Conservation (phyloP, 1,284 basidiomycete genomes). For the Bjerkandera adusta region DNA sequence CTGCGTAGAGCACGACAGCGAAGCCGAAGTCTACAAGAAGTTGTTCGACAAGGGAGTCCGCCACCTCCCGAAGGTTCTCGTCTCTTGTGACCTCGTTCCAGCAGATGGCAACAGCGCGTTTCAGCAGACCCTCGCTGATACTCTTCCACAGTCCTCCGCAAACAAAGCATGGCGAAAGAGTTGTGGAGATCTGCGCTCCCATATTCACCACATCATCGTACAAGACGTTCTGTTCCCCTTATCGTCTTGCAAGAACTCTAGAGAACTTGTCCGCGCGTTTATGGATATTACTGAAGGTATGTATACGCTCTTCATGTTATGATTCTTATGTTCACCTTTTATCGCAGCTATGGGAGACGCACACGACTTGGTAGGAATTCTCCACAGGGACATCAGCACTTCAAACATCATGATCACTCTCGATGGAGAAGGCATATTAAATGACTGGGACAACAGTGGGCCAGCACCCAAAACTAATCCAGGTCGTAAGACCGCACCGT, state of each 20-base stretch:
- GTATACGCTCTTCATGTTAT: not conserved
- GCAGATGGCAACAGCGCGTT: too few species aligned
- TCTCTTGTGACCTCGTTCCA: constrained; percentile 13
- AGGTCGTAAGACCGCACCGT: too few species aligned
- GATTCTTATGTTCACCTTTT: not conserved
- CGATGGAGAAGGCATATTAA: constrained; percentile 8
- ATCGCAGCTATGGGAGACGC: not conserved
- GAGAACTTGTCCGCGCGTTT: too few species aligned
- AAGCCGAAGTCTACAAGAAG: too few species aligned
- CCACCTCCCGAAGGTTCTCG: constrained; percentile 7
- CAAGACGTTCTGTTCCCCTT: constrained; percentile 11
- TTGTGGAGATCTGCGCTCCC: too few species aligned
- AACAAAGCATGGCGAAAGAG: too few species aligned
- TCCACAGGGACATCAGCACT: constrained; percentile 13
- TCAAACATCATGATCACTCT: constrained; percentile 15
- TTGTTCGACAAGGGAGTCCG: constrained; percentile 2
- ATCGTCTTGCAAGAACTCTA: constrained; percentile 10
- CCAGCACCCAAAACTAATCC: too few species aligned
- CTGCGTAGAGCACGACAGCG: too few species aligned
- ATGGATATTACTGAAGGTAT: constrained; percentile 8
- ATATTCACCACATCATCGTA: constrained; percentile 15
- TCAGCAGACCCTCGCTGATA: constrained; percentile 7
- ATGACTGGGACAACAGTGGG: constrained; percentile 16
- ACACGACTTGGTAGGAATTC: not conserved
- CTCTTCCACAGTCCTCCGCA: not conserved